A percentile compares a stretch with the other conserved stretches of the same genome.
Conservation (phyloP, 345 rosid genomes). For the Hevea brasiliensis region DNA sequence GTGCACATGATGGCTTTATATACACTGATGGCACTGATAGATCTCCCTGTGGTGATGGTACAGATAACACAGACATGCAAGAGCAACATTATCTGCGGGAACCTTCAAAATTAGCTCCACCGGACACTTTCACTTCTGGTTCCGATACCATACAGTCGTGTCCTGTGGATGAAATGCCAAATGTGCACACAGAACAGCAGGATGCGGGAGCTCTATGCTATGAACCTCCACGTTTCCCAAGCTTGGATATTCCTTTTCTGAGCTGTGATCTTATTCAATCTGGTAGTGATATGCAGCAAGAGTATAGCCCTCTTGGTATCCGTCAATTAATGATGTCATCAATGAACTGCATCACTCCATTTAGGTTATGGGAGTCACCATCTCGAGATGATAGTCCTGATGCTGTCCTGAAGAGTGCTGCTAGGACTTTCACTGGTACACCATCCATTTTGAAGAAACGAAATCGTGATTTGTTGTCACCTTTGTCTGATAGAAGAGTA, state of each 20-base stretch:
- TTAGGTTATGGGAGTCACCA: constrained; percentile 91
- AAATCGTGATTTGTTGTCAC: constrained; percentile 75
- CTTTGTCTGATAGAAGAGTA: constrained; percentile 72
- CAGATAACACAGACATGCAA: constrained; percentile 37
- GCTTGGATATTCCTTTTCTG: constrained; percentile 88
- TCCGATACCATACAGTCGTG: constrained; percentile 38
- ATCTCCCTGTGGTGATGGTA: constrained; percentile 47
- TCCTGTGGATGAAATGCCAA: constrained; percentile 42
- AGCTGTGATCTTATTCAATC: constrained; percentile 93
- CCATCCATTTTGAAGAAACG: constrained; percentile 93
- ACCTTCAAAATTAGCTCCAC: constrained; percentile 60
- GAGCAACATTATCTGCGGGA: constrained; percentile 50
- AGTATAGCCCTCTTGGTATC: constrained; percentile 95
- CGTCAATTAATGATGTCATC: constrained; percentile 95
- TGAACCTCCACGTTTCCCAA: constrained; percentile 97
- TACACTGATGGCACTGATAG: constrained; percentile 40
- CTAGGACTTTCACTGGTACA: constrained; percentile 66
- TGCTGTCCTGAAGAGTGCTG: constrained; percentile 69
- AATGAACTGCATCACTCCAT: constrained; percentile 78
- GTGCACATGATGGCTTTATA: constrained; percentile 46
- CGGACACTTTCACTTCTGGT: constrained; percentile 50
- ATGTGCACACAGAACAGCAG: constrained; percentile 37
- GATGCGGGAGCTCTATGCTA: constrained; percentile 78
- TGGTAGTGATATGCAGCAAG: constrained; percentile 77
- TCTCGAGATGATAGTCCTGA: constrained; percentile 67